Base-by-base conservation (phyloP, 2,329 filamentous ascomycete genomes). In the Metarhizium robertsii region DNA sequence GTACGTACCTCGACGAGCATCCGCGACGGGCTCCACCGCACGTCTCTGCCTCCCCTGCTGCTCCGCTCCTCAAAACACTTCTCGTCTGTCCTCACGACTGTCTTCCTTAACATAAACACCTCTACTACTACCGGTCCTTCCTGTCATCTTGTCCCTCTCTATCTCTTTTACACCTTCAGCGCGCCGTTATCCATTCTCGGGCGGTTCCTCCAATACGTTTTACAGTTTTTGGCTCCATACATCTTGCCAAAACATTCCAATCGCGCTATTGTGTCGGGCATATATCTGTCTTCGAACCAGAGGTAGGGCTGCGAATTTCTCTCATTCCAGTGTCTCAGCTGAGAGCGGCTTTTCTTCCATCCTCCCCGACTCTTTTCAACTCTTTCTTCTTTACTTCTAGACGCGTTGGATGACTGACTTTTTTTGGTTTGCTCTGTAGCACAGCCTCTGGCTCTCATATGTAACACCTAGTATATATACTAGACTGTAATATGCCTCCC, bases 1-100 rank as follows among this genome's bases (percentile, higher is more conserved):
- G 59, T 61, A 61, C 60, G 57, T 61, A 60, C 58, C 58, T 49
- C 53, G 42, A 45, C 42, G 6, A 18, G 18, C 18, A 55, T 51
- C 52, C 60, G 60, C 60, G 60, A 59, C 57, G 46, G 55, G 48
- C 50, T 38, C 49, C 49, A 51, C 58, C 50, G 47, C 58, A 58
- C 60, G 55, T 62, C 62, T 60, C 62, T 60, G 58, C 59, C 66
- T 63, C 62, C 61, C 67, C 60, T 66, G 63, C 64, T 61, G 58
- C 63, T 65, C 63, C 65, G 62, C 66, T 67, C 61, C 64, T 68
- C 66, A 70, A 71, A 70, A 71, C 68, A 71, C 65, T 64, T 65
- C 66, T 57, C 65, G 65, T 64, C 63, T 50, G 61, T 63, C 67
- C 65, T 69, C 66, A 69, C 65, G 49, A 64, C 59, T 60, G 57